Percentiles rank a stretch among this genome's conserved stretches.
phyloP scores from a whole-genome alignment of 305 asterid species.

The Andrographis paniculata region DNA sequence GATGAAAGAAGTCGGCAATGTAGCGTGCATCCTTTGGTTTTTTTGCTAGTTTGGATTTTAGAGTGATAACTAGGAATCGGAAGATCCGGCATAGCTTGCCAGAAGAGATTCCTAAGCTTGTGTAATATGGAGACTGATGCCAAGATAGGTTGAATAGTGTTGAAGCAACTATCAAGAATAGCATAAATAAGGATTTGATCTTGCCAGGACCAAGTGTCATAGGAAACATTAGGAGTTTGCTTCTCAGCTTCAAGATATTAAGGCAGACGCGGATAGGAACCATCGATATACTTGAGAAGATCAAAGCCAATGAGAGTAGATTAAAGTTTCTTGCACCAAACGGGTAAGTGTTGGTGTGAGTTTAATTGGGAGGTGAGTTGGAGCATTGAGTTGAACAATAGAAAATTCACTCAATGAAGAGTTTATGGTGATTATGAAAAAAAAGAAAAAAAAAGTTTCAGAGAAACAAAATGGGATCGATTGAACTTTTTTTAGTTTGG shows the following conservation, averaged over 20 bases:
- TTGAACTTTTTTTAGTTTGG: no score
- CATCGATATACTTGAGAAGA: slow-evolving; percentile 1
- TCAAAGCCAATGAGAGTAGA: slow-evolving; percentile 2
- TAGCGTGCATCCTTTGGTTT: slow-evolving; percentile 1
- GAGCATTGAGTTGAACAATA: slow-evolving; percentile 1
- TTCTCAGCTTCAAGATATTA: not conserved
- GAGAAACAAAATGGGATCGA: no score
- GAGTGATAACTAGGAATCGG: not conserved
- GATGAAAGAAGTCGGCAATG: not conserved
- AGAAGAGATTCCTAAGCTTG: slow-evolving; percentile 2
- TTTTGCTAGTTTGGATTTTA: not conserved
- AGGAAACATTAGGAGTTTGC: not conserved
- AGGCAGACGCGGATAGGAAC: not conserved
- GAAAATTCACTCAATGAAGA: not conserved
- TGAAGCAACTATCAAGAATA: not conserved
- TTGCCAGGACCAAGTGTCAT: not conserved
- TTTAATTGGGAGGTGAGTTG: slow-evolving; percentile 4
- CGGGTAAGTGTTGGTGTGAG: not conserved
- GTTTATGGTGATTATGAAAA: no score
- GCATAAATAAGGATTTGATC: slow-evolving; percentile 1
- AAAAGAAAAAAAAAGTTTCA: no score
- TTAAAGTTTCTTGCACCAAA: slow-evolving; percentile 1
- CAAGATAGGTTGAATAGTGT: slow-evolving; percentile 1
- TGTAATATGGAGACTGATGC: slow-evolving; percentile 1
- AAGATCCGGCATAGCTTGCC: slow-evolving; percentile 4